Percentiles rank a stretch among this genome's conserved stretches.
These are phyloP conservation scores for Astrephomene gubernaculifera DNA, from an alignment of 139 green algal species.

Conservation along the genomic window DNA sequence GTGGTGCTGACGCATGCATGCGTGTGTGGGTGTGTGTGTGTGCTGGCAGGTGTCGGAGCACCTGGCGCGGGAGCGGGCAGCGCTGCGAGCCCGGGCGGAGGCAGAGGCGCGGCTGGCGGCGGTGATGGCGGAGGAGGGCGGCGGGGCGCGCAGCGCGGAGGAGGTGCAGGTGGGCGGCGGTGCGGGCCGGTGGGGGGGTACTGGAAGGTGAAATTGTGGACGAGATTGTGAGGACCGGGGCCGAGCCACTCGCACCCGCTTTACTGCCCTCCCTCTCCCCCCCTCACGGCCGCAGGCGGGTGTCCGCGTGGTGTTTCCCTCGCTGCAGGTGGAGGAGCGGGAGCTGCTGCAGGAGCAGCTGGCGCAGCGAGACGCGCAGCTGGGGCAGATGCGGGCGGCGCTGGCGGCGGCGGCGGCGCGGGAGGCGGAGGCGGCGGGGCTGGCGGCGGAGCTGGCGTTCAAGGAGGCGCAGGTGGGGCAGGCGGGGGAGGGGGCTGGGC, in stretches of 20 bases:
- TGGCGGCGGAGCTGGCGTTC: constrained; percentile 24
- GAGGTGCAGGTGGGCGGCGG: constrained; percentile 1
- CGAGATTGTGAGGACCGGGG: too few relatives aligned
- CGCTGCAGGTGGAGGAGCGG: not conserved
- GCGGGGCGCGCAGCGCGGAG: not conserved
- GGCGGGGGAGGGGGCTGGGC: not conserved
- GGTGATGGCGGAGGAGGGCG: not conserved
- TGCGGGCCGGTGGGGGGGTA: not conserved
- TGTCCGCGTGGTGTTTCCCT: constrained; percentile 24
- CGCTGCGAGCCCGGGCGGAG: not conserved
- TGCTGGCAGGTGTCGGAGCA: constrained; percentile 26
- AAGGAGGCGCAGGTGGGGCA: constrained; percentile 27
- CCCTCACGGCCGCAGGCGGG: not conserved
- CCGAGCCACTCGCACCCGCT: not conserved
- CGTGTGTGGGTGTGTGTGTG: too few relatives aligned
- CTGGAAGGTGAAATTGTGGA: too few relatives aligned
- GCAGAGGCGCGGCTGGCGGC: constrained; percentile 4
- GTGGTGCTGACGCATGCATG: too few relatives aligned
- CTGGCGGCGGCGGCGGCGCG: constrained; percentile 21
- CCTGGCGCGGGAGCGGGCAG: constrained; percentile 1
- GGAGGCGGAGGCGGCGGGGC: not conserved
- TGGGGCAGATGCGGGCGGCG: not conserved
- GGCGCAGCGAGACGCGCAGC: constrained; percentile 8
- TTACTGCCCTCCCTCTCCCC: not conserved
- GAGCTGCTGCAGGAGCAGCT: constrained; percentile 25